Percentiles rank a stretch among this genome's conserved stretches.
Conservation (phyloP, 306 rosid species). For the Crataegus laevigata region DNA sequence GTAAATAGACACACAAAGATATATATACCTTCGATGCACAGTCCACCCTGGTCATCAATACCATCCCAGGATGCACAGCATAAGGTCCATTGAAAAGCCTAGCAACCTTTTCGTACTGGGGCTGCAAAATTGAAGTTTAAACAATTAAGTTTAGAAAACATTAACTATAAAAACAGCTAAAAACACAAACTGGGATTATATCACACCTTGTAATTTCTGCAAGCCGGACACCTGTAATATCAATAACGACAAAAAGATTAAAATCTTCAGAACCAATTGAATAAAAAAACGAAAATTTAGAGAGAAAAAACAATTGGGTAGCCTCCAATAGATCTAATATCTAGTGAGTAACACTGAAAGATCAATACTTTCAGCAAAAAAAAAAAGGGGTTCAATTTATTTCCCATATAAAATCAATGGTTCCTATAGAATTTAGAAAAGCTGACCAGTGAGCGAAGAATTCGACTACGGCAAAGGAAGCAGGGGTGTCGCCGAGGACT, state of each 20-base stretch:
- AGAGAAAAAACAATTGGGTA: background rate
- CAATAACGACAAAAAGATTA: constrained; percentile 18
- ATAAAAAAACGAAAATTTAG: background rate
- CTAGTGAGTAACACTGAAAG: background rate
- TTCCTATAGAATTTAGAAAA: background rate
- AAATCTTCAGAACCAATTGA: background rate
- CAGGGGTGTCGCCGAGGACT: constrained; percentile 66
- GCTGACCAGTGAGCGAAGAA: constrained; percentile 90
- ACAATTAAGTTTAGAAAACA: constrained; percentile 7
- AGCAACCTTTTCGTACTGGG: constrained; percentile 91
- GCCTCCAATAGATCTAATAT: background rate
- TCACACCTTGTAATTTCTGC: constrained; percentile 91
- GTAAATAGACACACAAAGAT: constrained; percentile 4
- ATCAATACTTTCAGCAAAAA: background rate
- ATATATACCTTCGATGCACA: constrained; percentile 73
- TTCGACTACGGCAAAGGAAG: constrained; percentile 72
- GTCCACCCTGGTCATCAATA: constrained; percentile 90
- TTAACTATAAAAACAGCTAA: background rate
- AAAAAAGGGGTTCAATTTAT: background rate
- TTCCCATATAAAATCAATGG: background rate
- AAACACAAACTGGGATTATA: background rate
- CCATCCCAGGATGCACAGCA: constrained; percentile 88
- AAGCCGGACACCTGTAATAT: constrained; percentile 86
- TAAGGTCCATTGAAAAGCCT: constrained; percentile 92
- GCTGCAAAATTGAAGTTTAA: constrained; percentile 39